phyloP scores from a whole-genome alignment of 1,284 basidiomycete species.

The Ganoderma sp. region DNA sequence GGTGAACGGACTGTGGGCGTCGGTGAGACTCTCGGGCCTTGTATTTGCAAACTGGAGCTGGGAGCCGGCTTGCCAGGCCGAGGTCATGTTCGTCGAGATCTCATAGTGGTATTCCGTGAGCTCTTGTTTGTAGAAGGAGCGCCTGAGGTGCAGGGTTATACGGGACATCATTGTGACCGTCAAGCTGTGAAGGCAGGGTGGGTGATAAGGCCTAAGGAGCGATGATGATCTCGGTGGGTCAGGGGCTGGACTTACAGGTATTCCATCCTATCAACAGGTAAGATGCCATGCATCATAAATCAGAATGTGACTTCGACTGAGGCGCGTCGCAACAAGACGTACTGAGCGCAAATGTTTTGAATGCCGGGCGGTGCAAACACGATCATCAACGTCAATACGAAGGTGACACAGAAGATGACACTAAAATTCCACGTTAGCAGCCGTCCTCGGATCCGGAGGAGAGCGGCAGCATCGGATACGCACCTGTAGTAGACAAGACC shows the following conservation, averaged over 20 bases:
- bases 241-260: conserved; percentile 48
- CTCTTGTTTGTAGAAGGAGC: background rate
- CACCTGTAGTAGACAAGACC: conserved; percentile 62
- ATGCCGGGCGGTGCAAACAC: conserved; percentile 48
- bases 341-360: conserved; percentile 63
- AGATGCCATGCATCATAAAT: conserved; percentile 4
- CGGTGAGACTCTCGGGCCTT: background rate
- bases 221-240: too few relatives aligned
- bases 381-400: conserved; percentile 60
- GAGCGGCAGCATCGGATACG: conserved; percentile 2
- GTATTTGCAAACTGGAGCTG: conserved; percentile 2
- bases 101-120: conserved; percentile 1
- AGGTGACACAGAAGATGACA: conserved; percentile 57
- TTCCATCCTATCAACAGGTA: conserved; percentile 46
- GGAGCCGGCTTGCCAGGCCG: background rate
- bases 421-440: conserved; percentile 37
- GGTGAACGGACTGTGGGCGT: background rate
- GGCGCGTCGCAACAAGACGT: conserved; percentile 31
- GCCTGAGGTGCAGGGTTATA: conserved; percentile 53
- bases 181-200: background rate
- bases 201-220: background rate
- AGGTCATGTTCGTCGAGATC: background rate
- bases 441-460: too few relatives aligned
- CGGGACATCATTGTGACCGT: conserved; percentile 59
- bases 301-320: background rate